Evolutionary conservation across 2,329 filamentous ascomycete genomes (phyloP), one percentile per base, ranked within the genome.

Genomic region (Hymenoscyphus repandus): DNA sequence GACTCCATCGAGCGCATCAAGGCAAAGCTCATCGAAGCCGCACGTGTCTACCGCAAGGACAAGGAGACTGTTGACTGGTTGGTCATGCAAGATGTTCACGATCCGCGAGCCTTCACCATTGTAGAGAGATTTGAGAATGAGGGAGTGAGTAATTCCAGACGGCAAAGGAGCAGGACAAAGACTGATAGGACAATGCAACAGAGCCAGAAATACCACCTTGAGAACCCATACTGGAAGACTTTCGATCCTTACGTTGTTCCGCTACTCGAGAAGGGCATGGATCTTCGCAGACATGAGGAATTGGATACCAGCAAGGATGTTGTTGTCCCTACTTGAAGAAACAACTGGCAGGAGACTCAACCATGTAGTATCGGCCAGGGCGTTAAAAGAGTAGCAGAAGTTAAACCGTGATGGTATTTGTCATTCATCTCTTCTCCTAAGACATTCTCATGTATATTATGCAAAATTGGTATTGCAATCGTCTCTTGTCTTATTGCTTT

Each of bases 191-290:
- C 22, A 27, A 27, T 27, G 22, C 3, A 47, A 47, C 58, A 77
- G 70, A 76, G 72, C 62, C 80, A 83, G 65, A 76, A 81, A 57
- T 83, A 83, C 61, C 80, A 83, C 63, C 73, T 83, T 15, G 76
- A 78, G 62, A 66, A 66, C 41, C 64, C 64, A 30, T 66, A 66
- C 45, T 66, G 64, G 64, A 57, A 86, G 72, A 87, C 85, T 1
- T 88, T 89, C 61, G 85, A 88, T 65, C 82, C 83, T 5, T 88
- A 88, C 61, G 85, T 89, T 30, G 73, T 81, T 43, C 86, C 85
- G 2, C 64, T 89, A 51, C 69, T 90, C 45, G 84, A 82, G 58
- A 76, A 75, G 64, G 74, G 78, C 7, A 88, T 88, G 83, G 85
- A 89, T 65, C 66, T 89, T 54, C 72, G 83, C 48, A 72, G 85